Evolutionary conservation across 495 filamentous ascomycete species (phyloP).

Genomic region (Saxophila tyrrhenica): DNA sequence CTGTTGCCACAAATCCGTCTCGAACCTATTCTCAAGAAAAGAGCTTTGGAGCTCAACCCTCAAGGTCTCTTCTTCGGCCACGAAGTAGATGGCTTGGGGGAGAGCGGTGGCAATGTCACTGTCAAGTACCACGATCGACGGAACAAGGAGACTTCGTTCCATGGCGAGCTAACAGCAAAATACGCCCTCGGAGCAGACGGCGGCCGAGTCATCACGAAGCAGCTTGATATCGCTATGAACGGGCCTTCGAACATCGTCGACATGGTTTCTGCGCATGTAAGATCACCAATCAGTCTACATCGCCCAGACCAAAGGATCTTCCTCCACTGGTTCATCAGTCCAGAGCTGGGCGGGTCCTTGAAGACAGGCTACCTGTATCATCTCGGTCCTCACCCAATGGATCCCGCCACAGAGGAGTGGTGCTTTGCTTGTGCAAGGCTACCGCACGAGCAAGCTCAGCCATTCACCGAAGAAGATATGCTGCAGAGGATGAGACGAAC

Average conservation of each 20-base stretch:
- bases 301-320: slow-evolving; percentile 1
- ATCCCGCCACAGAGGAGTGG: slow-evolving; percentile 5
- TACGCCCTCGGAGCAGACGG: slow-evolving; percentile 8
- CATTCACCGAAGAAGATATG: slow-evolving; percentile 2
- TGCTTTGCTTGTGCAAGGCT: slow-evolving; percentile 9
- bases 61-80: slow-evolving; percentile 8
- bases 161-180: neutral
- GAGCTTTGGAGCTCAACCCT: slow-evolving; percentile 17
- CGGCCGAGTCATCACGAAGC: slow-evolving; percentile 2
- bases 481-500: neutral
- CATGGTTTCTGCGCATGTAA: slow-evolving; percentile 22
- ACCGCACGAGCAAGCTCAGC: neutral
- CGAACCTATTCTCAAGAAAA: slow-evolving; percentile 18
- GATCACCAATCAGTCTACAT: slow-evolving; percentile 3
- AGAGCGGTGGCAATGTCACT: neutral
- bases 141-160: neutral
- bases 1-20: slow-evolving; percentile 18
- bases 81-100: slow-evolving; percentile 8
- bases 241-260: slow-evolving; percentile 20
- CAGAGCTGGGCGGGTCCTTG: slow-evolving; percentile 17
- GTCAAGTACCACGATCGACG: neutral
- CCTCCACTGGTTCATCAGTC: slow-evolving; percentile 6
- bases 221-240: slow-evolving; percentile 7
- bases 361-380: slow-evolving; percentile 19
- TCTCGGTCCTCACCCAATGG: slow-evolving; percentile 15